Conservation (phyloP, 306 rosid genomes). For the Pterocarpus santalinus region DNA sequence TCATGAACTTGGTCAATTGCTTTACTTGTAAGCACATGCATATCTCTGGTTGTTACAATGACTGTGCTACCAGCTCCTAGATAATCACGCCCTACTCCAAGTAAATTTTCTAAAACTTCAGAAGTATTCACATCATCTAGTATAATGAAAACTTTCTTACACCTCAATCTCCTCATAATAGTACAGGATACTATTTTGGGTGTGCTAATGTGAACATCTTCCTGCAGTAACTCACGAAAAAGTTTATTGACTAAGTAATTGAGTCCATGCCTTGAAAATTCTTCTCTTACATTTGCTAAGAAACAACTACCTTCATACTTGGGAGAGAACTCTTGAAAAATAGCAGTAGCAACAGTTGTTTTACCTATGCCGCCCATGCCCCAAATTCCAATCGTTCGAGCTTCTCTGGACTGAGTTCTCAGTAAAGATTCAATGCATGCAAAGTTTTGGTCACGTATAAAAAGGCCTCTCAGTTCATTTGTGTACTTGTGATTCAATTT, state of each 20-base stretch:
- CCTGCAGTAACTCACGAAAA: neutral
- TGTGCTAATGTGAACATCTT: neutral
- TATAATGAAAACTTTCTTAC: neutral
- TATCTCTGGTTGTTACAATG: neutral
- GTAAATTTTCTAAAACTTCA: too few species aligned
- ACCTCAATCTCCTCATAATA: neutral
- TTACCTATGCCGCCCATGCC: neutral
- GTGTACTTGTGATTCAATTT: neutral
- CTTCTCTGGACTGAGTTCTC: neutral
- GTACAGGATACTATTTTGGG: neutral
- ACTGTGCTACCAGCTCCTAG: neutral
- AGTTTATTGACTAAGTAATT: neutral
- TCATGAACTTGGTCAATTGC: neutral
- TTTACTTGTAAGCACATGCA: neutral
- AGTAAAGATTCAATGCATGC: neutral
- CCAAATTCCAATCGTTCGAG: neutral
- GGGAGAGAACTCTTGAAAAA: neutral
- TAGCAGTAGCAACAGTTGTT: neutral
- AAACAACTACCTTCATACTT: neutral
- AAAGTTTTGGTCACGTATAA: neutral
- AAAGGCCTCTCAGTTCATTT: neutral
- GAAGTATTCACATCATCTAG: too few species aligned
- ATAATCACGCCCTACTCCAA: too few species aligned
- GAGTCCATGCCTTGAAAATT: neutral
- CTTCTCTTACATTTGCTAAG: neutral